A percentile compares a stretch with the other conserved stretches of the same genome.
Conservation (phyloP, 2,329 filamentous ascomycete genomes). For the Gremmenia infestans region DNA sequence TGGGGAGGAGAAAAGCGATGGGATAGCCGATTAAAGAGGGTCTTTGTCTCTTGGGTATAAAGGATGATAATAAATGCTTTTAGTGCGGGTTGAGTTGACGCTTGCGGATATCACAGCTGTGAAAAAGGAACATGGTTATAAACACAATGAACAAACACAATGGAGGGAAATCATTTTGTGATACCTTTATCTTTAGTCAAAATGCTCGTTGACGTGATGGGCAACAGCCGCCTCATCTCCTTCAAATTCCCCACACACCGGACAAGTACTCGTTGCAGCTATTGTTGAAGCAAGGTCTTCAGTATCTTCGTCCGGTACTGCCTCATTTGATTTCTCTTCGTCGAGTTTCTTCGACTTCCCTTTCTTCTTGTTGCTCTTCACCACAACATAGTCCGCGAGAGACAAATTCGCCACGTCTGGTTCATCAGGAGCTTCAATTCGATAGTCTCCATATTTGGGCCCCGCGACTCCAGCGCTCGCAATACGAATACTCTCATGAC, state of each 20-base stretch:
- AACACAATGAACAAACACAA: too few species aligned
- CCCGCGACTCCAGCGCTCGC: neutral
- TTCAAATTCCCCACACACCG: constrained; percentile 29
- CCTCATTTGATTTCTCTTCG: neutral
- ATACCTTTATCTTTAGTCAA: constrained; percentile 17
- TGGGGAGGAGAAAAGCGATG: too few species aligned
- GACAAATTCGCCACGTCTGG: constrained; percentile 10
- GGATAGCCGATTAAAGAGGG: too few species aligned
- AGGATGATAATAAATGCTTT: too few species aligned
- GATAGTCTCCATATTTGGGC: constrained; percentile 15
- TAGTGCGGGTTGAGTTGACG: too few species aligned
- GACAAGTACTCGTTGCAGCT: constrained; percentile 14
- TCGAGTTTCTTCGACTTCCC: constrained; percentile 2
- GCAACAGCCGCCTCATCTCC: constrained; percentile 28
- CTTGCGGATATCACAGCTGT: too few species aligned
- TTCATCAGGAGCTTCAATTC: constrained; percentile 15
- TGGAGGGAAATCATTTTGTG: too few species aligned
- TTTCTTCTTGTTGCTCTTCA: constrained; percentile 11
- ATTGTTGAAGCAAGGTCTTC: neutral
- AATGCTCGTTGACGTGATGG: constrained; percentile 28
- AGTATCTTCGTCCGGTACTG: neutral
- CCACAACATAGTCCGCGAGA: constrained; percentile 20
- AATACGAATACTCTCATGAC: neutral
- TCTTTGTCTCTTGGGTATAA: too few species aligned
- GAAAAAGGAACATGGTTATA: too few species aligned